Evolutionary conservation across 371 early-diverging fungal genomes (phyloP).

Genomic region (Lichtheimia ornata): DNA sequence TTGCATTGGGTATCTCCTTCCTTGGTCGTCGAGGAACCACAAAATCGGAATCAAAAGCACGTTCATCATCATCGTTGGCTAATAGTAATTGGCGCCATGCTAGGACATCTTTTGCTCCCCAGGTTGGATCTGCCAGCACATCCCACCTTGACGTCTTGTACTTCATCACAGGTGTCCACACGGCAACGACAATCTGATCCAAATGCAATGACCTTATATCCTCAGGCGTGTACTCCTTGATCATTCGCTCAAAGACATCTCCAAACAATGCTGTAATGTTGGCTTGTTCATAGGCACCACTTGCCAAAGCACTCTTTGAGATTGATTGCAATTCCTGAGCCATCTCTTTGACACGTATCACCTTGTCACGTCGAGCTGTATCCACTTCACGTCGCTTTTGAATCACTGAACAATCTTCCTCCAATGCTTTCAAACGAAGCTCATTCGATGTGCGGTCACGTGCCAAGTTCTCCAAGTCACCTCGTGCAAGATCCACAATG

Average conservation of each 20-base stretch:
- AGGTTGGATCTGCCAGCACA: constrained; percentile 64
- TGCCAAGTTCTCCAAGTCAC: constrained; percentile 68
- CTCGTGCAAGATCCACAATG: constrained; percentile 69
- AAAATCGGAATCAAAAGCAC: constrained; percentile 1
- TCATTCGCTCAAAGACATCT: constrained; percentile 51
- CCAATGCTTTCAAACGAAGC: constrained; percentile 42
- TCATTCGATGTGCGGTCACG: constrained; percentile 55
- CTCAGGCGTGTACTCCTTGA: constrained; percentile 54
- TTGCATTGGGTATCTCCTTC: constrained; percentile 45
- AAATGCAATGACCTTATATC: constrained; percentile 59
- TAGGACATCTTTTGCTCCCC: constrained; percentile 53
- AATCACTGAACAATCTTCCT: constrained; percentile 43
- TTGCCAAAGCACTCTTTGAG: constrained; percentile 42
- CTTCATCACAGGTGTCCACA: constrained; percentile 64
- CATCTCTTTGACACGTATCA: constrained; percentile 51
- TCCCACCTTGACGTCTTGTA: constrained; percentile 61
- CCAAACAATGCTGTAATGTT: constrained; percentile 57
- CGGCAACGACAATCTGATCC: constrained; percentile 70
- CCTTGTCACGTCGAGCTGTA: constrained; percentile 16
- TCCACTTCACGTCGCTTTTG: constrained; percentile 32
- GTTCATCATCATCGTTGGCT: constrained; percentile 33
- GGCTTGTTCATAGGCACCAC: constrained; percentile 41
- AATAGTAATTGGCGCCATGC: constrained; percentile 55
- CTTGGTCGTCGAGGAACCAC: constrained; percentile 5
- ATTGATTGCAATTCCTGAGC: constrained; percentile 48